phyloP scores from a whole-genome alignment of 2,329 filamentous ascomycete genomes.

The Colletotrichum noveboracense region DNA sequence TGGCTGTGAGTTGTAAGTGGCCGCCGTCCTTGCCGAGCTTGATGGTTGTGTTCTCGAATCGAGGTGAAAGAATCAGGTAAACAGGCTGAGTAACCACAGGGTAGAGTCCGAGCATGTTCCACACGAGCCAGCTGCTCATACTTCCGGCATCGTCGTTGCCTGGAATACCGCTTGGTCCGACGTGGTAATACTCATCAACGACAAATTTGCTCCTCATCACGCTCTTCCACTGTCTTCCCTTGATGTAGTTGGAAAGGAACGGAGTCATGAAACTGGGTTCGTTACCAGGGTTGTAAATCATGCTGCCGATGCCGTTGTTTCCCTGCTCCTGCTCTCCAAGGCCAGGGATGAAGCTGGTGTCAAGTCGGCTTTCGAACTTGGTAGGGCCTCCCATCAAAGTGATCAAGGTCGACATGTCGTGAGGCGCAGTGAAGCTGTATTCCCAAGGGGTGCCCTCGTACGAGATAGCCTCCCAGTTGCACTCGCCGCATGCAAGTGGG shows the following conservation, averaged over 20 bases:
- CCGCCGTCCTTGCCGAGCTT: slow-evolving; percentile 43
- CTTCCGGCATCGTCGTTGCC: slow-evolving; percentile 65
- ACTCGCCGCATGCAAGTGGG: slow-evolving; percentile 56
- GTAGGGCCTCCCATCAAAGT: slow-evolving; percentile 53
- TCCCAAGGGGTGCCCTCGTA: slow-evolving; percentile 54
- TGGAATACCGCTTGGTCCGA: slow-evolving; percentile 52
- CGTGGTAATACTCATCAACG: slow-evolving; percentile 53
- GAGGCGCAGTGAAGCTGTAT: slow-evolving; percentile 63
- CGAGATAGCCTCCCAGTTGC: slow-evolving; percentile 59
- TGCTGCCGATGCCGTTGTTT: slow-evolving; percentile 43
- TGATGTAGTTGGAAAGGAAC: slow-evolving; percentile 62
- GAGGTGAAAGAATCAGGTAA: slow-evolving; percentile 56
- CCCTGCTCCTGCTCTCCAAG: slow-evolving; percentile 54
- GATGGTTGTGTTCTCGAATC: slow-evolving; percentile 54
- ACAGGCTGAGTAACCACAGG: slow-evolving; percentile 62
- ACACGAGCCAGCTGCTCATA: slow-evolving; percentile 63
- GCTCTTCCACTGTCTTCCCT: slow-evolving; percentile 52
- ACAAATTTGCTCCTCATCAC: slow-evolving; percentile 54
- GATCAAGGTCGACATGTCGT: slow-evolving; percentile 61
- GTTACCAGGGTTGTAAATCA: slow-evolving; percentile 60
- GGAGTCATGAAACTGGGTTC: slow-evolving; percentile 61
- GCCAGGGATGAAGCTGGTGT: slow-evolving; percentile 39
- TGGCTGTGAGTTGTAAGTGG: slow-evolving; percentile 51
- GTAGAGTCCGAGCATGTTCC: slow-evolving; percentile 61
- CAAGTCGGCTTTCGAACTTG: slow-evolving; percentile 53